Conservation (phyloP, 2,329 filamentous ascomycete genomes). For the Colletotrichum neosansevieriae region DNA sequence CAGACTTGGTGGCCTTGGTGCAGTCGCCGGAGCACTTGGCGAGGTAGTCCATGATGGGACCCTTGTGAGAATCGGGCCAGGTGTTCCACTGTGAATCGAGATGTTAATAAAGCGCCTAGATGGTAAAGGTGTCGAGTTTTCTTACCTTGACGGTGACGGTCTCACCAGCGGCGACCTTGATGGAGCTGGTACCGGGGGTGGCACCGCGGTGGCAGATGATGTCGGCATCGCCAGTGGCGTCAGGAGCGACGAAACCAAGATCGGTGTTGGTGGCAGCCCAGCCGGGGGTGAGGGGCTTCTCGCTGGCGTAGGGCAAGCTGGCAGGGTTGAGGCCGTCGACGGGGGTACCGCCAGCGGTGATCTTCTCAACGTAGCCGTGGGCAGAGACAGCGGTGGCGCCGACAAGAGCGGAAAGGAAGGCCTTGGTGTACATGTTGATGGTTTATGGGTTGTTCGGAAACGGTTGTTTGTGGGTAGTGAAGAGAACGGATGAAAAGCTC, state of each 20-base stretch:
- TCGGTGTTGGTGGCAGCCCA: conserved; percentile 47
- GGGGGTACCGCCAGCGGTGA: conserved; percentile 47
- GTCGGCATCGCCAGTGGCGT: conserved; percentile 51
- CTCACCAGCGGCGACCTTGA: conserved; percentile 68
- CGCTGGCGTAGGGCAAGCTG: conserved; percentile 42
- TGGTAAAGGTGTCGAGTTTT: rapidly evolving
- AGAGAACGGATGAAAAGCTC: conserved; percentile 34
- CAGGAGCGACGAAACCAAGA: conserved; percentile 60
- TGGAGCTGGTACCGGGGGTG: conserved; percentile 53
- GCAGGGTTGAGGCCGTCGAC: conserved; percentile 48
- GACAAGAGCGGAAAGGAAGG: conserved; percentile 41
- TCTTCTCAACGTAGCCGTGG: conserved; percentile 49
- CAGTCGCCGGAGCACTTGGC: conserved; percentile 69
- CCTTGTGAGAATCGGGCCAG: conserved; percentile 74
- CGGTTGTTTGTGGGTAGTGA: conserved; percentile 4
- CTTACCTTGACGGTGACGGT: conserved; percentile 63
- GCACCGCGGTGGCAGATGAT: conserved; percentile 63
- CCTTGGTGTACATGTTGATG: conserved; percentile 37
- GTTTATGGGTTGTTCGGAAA: background rate
- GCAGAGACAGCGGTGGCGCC: conserved; percentile 46
- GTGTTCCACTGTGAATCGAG: conserved; percentile 60
- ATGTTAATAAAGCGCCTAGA: background rate
- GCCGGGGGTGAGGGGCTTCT: conserved; percentile 46
- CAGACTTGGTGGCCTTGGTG: conserved; percentile 60
- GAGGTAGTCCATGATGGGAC: conserved; percentile 72